phyloP scores from a whole-genome alignment of 2,329 filamentous ascomycete species.

The Zasmidium cellare region DNA sequence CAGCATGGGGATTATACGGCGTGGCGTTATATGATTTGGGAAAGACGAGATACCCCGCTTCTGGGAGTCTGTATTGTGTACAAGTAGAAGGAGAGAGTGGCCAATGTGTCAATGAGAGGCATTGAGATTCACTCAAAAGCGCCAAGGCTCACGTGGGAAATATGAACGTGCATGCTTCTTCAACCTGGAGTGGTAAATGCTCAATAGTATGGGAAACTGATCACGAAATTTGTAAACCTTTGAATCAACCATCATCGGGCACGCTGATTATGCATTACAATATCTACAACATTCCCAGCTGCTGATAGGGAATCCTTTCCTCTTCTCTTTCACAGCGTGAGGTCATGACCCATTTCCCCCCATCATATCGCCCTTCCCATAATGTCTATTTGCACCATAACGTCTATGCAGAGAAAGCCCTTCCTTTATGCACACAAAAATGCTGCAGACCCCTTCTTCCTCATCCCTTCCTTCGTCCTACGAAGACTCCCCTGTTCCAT shows the following conservation, averaged over 20 bases:
- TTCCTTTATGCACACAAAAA: neutral
- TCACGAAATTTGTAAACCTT: no score
- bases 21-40: no score
- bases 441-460: slow-evolving; percentile 8
- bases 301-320: slow-evolving; percentile 9
- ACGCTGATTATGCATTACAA: slow-evolving; percentile 21
- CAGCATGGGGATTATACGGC: neutral
- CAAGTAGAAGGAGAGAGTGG: neutral
- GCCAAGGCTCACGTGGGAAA: neutral
- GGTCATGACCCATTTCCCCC: slow-evolving; percentile 15
- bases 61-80: neutral
- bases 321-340: slow-evolving; percentile 14
- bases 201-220: no score
- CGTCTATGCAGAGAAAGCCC: slow-evolving; percentile 1
- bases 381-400: neutral
- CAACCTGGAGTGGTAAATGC: no score
- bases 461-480: slow-evolving; percentile 11
- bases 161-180: no score
- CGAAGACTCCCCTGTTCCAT: slow-evolving; percentile 9
- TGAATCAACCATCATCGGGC: neutral
- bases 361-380: neutral
- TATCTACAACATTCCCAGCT: slow-evolving; percentile 20
- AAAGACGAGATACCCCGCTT: slow-evolving; percentile 1
- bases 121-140: neutral
- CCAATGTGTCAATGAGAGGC: neutral